Evolutionary conservation across 306 rosid species (phyloP).

Genomic region (Fragaria nilgerrensis): DNA sequence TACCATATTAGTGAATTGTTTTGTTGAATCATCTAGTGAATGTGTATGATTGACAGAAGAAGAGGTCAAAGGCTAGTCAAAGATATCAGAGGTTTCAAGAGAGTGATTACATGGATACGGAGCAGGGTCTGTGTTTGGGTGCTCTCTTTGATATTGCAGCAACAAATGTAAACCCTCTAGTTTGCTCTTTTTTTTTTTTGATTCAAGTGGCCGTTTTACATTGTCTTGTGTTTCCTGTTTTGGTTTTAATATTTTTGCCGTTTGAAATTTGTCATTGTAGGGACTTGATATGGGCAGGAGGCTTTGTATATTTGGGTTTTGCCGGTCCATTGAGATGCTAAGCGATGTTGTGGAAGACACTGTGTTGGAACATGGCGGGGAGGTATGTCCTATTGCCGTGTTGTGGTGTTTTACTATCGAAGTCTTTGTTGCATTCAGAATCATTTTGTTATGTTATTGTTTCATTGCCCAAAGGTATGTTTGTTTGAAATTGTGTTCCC

Average conservation of each 20-base stretch:
- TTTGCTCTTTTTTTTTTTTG: not conserved
- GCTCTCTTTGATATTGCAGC: conserved; percentile 96
- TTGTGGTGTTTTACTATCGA: not conserved
- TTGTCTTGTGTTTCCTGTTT: not conserved
- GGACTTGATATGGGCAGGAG: conserved; percentile 93
- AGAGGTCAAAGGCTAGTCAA: conserved; percentile 50
- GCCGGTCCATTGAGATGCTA: conserved; percentile 97
- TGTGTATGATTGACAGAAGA: conserved; percentile 53
- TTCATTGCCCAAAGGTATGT: not conserved
- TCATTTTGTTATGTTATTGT: not conserved
- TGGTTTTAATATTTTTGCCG: not conserved
- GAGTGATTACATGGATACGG: conserved; percentile 88
- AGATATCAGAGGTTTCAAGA: conserved; percentile 74
- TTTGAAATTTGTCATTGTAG: conserved; percentile 37
- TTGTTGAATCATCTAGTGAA: conserved; percentile 22
- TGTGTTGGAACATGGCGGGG: conserved; percentile 93
- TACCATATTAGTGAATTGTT: conserved; percentile 18
- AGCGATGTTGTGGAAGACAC: conserved; percentile 96
- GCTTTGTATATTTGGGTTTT: conserved; percentile 87
- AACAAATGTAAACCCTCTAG: conserved; percentile 61
- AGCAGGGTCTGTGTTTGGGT: conserved; percentile 84
- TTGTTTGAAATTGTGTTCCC: not conserved
- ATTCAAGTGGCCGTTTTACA: not conserved
- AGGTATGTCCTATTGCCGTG: conserved; percentile 50
- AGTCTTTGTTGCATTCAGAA: not conserved